These are phyloP conservation scores for Asterophora parasitica DNA, from an alignment of 768 basidiomycete species.

Conservation along the genomic window DNA sequence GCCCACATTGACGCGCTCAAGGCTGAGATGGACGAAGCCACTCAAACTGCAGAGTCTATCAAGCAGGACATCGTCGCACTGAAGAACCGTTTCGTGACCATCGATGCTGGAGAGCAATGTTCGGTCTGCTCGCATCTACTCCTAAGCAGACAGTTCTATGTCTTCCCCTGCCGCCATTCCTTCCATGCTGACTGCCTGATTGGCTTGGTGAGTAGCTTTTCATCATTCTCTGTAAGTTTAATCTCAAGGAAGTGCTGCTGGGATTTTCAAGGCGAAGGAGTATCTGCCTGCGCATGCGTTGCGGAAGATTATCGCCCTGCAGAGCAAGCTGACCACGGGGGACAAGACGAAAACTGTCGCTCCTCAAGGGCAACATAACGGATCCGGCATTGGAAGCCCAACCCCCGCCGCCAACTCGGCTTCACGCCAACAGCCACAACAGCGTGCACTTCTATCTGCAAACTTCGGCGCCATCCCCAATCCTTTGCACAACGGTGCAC, in stretches of 20 bases:
- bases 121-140: constrained; percentile 73
- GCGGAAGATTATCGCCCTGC: constrained; percentile 80
- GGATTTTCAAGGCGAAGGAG: constrained; percentile 71
- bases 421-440: constrained; percentile 39
- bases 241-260: constrained; percentile 10
- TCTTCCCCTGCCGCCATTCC: constrained; percentile 95
- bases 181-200: constrained; percentile 99
- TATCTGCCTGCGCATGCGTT: constrained; percentile 79
- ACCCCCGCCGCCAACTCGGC: constrained; percentile 22
- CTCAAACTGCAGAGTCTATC: constrained; percentile 86
- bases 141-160: constrained; percentile 90
- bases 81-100: constrained; percentile 86
- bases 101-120: constrained; percentile 85
- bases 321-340: constrained; percentile 75
- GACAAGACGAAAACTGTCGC: constrained; percentile 18
- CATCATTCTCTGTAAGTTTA: background rate
- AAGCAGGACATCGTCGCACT: constrained; percentile 85
- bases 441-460: constrained; percentile 71
- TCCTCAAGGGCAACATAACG: constrained; percentile 22
- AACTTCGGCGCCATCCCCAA: constrained; percentile 54
- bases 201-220: constrained; percentile 62
- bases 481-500: constrained; percentile 58
- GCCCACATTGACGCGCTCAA: constrained; percentile 87
- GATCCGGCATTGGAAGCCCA: constrained; percentile 28
- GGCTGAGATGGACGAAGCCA: constrained; percentile 95